Evolutionary conservation across 139 green algal genomes (phyloP).

Genomic region (Helicosporidium sp.): DNA sequence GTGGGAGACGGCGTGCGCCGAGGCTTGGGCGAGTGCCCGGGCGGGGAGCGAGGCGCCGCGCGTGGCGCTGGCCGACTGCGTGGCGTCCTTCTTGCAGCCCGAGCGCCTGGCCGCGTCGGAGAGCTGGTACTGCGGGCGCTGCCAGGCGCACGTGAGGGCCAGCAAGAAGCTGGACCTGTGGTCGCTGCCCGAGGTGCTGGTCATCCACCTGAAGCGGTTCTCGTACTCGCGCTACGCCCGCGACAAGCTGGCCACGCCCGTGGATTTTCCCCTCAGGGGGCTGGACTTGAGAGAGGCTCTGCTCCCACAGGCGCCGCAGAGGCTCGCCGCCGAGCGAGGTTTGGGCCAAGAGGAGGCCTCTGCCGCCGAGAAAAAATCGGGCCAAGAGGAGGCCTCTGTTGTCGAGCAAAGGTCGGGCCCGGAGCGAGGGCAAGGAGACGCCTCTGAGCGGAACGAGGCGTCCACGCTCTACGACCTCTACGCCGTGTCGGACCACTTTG

Average conservation of each 20-base stretch:
- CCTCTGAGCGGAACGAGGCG: not conserved
- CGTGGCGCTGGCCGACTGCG: constrained; percentile 30
- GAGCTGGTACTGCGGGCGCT: constrained; percentile 63
- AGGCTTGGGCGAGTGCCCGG: not conserved
- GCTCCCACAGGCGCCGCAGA: too few relatives aligned
- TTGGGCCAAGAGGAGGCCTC: too few relatives aligned
- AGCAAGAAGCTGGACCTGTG: constrained; percentile 87
- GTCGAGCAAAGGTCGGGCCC: not conserved
- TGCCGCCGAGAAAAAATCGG: too few relatives aligned
- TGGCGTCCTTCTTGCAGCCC: constrained; percentile 46
- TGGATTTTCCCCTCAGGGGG: constrained; percentile 46
- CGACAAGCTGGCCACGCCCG: constrained; percentile 68
- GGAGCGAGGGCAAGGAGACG: not conserved
- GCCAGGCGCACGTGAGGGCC: constrained; percentile 59
- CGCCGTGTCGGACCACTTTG: constrained; percentile 83
- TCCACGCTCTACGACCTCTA: constrained; percentile 68
- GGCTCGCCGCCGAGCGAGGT: too few relatives aligned
- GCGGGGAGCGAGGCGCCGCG: not conserved
- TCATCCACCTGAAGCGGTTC: constrained; percentile 94
- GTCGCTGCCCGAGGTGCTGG: constrained; percentile 67
- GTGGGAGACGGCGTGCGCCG: constrained; percentile 1
- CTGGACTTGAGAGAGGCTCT: too few relatives aligned
- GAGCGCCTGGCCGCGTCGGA: constrained; percentile 64
- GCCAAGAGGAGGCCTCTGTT: too few relatives aligned
- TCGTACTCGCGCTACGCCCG: constrained; percentile 49